A percentile compares a stretch with the other conserved stretches of the same genome.
phyloP scores from a whole-genome alignment of 331 rosid genomes.

The Pyracantha coccinea region DNA sequence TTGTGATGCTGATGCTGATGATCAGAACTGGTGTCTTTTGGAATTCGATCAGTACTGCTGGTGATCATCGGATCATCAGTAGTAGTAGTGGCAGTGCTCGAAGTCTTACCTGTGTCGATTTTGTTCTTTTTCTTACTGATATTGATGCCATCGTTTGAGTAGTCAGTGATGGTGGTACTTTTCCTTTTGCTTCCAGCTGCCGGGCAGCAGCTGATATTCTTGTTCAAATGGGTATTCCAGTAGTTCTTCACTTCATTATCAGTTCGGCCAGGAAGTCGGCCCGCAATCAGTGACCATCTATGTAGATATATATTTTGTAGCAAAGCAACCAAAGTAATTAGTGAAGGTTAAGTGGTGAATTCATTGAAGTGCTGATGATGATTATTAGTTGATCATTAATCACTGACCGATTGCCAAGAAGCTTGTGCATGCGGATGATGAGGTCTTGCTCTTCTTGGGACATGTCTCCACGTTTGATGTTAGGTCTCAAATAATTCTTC shows the following conservation, averaged over 20 bases:
- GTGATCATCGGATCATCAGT: too few species aligned
- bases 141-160: neutral
- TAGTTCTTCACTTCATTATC: conserved; percentile 68
- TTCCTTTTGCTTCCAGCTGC: conserved; percentile 13
- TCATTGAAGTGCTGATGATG: neutral
- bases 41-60: too few species aligned
- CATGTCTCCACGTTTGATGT: conserved; percentile 59
- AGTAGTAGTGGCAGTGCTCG: neutral
- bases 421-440: conserved; percentile 62
- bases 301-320: neutral
- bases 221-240: conserved; percentile 77
- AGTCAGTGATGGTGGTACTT: neutral
- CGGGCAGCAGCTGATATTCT: conserved; percentile 8
- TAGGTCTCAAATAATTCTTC: conserved; percentile 62
- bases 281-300: conserved; percentile 71
- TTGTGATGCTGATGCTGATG: neutral
- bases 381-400: neutral
- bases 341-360: neutral
- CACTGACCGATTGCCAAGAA: conserved; percentile 56
- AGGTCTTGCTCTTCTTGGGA: conserved; percentile 63
- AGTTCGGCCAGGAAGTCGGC: conserved; percentile 64
- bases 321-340: too few species aligned
- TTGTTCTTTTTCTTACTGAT: neutral
- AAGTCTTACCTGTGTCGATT: neutral
- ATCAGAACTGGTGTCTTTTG: too few species aligned